Evolutionary conservation across 371 early-diverging fungal genomes (phyloP), one percentile per base, ranked within the genome.

Genomic region (Lichtheimia ornata): DNA sequence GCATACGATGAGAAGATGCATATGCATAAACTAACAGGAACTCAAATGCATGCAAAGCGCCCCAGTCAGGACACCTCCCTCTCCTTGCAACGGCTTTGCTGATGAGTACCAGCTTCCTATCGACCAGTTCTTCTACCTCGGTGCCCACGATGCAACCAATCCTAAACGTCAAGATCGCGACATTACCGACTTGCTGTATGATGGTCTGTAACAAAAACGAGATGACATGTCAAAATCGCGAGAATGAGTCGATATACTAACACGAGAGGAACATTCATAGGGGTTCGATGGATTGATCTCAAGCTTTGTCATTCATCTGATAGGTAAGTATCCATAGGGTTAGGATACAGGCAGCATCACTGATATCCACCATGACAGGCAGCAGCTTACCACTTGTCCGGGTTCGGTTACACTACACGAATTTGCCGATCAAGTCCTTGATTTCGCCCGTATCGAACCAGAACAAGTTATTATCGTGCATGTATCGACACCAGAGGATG

Each of bases 61-160:
- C 14, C 61, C 54, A 22, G 55, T 53, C 54, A 45, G 61, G 7
- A 9, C 43, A 22, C 15, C 12, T 15, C 62, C 67, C 20, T 44
- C 40, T 14, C 72, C 76, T 35, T 79, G 79, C 50, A 79, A 79
- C 44, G 72, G 70, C 5, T 72, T 64, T 17, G 74, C 79, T 0
- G 62, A 76, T 17, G 65, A 72, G 11, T 57, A 63, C 27, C 41
- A 72, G 1, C 28, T 79, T 50, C 76, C 76, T 22, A 54, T 73
- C 24, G 71, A 76, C 35, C 66, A 71, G 35, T 73, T 59, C 4
- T 67, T 76, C 43, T 79, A 68, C 52, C 62, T 73, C 14, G 79
- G 79, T 43, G 70, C 75, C 7, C 58, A 61, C 43, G 56, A 60
- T 56, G 62, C 56, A n/a, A 20, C 51, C 0, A 53, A 42, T 17